phyloP scores from a whole-genome alignment of 1,139 yeast genomes.

The Pichia sp. region DNA sequence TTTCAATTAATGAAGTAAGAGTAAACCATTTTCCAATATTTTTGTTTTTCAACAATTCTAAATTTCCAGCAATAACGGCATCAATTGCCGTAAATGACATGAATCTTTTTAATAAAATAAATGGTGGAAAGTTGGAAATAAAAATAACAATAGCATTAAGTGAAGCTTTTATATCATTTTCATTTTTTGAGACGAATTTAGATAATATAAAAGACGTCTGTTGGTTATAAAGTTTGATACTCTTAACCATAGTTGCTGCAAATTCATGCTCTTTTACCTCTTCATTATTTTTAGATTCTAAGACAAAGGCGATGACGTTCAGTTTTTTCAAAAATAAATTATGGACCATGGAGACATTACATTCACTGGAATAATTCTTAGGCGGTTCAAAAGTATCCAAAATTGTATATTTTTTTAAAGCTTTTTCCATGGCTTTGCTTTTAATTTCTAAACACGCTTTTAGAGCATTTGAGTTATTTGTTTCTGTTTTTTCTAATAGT shows the following conservation, averaged over 20 bases:
- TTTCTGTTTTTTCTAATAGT: not conserved
- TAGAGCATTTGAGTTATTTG: not conserved
- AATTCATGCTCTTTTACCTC: not conserved
- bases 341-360: not conserved
- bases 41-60: not conserved
- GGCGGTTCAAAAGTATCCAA: too few species aligned
- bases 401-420: not conserved
- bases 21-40: not conserved
- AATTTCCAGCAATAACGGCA: slow-evolving; percentile 1
- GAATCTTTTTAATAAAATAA: slow-evolving; percentile 1
- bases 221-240: slow-evolving; percentile 1
- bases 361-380: too few species aligned
- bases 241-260: not conserved
- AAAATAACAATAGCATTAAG: slow-evolving; percentile 1
- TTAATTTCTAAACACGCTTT: not conserved
- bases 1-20: not conserved
- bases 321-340: slow-evolving; percentile 3
- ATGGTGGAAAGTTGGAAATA: slow-evolving; percentile 2
- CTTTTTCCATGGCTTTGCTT: not conserved
- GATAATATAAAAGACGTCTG: slow-evolving; percentile 3
- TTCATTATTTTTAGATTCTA: not conserved
- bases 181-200: slow-evolving; percentile 6
- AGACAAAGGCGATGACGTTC: not conserved
- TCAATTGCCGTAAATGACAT: slow-evolving; percentile 5
- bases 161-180: slow-evolving; percentile 1